Conservation (phyloP, 2,329 filamentous ascomycete genomes). For the Orbilia quercus region DNA sequence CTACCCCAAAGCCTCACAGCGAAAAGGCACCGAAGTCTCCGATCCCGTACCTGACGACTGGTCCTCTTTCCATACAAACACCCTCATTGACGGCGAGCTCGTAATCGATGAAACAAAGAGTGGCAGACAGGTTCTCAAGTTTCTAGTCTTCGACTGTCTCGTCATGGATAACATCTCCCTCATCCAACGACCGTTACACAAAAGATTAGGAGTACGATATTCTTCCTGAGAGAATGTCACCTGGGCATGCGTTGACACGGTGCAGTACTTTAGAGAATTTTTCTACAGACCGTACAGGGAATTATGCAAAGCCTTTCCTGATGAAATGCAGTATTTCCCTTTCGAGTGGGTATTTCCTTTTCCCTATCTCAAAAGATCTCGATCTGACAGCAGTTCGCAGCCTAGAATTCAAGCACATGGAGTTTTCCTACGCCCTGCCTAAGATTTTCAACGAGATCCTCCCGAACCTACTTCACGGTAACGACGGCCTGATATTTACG, state of each 20-base stretch:
- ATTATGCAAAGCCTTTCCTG: constrained; percentile 73
- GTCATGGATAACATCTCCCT: constrained; percentile 80
- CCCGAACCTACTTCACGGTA: constrained; percentile 86
- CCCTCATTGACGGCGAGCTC: constrained; percentile 90
- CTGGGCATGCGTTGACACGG: constrained; percentile 24
- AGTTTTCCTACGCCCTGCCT: constrained; percentile 86
- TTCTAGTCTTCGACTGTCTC: constrained; percentile 92
- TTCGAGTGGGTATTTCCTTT: constrained; percentile 69
- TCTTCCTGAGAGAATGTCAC: neutral
- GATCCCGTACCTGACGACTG: constrained; percentile 69
- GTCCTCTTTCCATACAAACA: constrained; percentile 78
- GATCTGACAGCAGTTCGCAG: constrained; percentile 23
- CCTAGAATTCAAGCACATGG: constrained; percentile 87
- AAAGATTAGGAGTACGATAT: constrained; percentile 73
- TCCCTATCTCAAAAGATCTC: neutral
- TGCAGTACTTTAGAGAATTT: constrained; percentile 77
- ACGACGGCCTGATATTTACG: constrained; percentile 98
- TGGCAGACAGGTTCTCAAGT: constrained; percentile 75
- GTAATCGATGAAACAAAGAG: constrained; percentile 81
- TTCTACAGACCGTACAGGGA: constrained; percentile 77
- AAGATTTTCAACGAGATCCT: constrained; percentile 92
- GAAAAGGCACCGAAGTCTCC: too few species aligned
- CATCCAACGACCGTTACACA: constrained; percentile 83
- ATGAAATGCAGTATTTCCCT: constrained; percentile 76
- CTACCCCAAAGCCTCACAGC: constrained; percentile 72